Evolutionary conservation across 2,329 filamentous ascomycete genomes (phyloP), one percentile per base, ranked within the genome.

Genomic region (Neopestalotiopsis clavispora): DNA sequence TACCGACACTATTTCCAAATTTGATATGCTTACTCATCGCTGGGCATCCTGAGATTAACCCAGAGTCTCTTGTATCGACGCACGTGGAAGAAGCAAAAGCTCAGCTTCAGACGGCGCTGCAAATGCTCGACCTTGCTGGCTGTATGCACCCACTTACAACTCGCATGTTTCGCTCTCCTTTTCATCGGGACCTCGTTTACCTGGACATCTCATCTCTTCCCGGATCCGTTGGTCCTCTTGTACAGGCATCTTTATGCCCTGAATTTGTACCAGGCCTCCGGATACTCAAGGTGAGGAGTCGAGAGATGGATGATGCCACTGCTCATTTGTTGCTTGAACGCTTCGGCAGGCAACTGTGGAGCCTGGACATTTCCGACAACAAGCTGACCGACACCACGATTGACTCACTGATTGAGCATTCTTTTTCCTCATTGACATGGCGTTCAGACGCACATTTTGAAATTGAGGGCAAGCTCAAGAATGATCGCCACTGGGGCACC

Each of bases 321-420:
- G 76, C 81, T 2, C 67, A 77, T 0, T 57, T 75, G 3, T 70
- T 83, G 56, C 72, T 86, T 74, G 71, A 74, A 69, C 71, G 75
- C 4, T 82, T 82, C 62, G 68, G 71, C 4, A 69, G 69, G 12
- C 83, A 80, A 34, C 75, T 90, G 12, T 90, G 88, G 88, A 89
- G 88, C 72, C 74, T 90, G 4, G 87, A 91, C 70, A 64, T 90
- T 0, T 80, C 82, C 49, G 66, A 82, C 5, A 91, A 91, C 71
- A 81, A 80, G 12, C 74, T 91, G 10, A 84, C 83, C 0, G 87
- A 90, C 72, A 72, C 49, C 2, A 72, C 78, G 3, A 72, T 89
- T 12, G 74, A 79, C 7, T 49, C 63, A 2, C 70, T 85, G 14
- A 69, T 76, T 5, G 58, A 75, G 5, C 71, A 72, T 20, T 82